Conservation (phyloP, 2,329 filamentous ascomycete genomes). For the Pyricularia sp. region DNA sequence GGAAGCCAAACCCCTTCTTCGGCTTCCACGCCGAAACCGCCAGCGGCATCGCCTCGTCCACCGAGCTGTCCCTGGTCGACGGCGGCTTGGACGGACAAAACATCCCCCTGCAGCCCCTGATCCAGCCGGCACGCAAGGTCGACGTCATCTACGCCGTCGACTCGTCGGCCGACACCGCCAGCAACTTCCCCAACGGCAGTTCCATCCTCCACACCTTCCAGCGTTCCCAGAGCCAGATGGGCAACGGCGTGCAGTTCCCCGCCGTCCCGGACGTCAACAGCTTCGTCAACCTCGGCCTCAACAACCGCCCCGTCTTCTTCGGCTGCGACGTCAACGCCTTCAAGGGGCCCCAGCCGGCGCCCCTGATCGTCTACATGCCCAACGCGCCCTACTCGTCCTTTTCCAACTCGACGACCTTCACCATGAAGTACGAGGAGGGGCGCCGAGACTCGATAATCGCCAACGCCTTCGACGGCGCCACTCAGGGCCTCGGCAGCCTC, state of each 20-base stretch:
- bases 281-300: conserved; percentile 49
- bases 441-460: conserved; percentile 72
- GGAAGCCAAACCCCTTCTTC: conserved; percentile 51
- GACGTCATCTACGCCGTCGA: conserved; percentile 59
- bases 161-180: conserved; percentile 50
- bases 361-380: conserved; percentile 57
- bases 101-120: conserved; percentile 40
- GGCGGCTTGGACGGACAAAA: conserved; percentile 40
- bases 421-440: conserved; percentile 49
- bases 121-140: conserved; percentile 39
- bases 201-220: conserved; percentile 49
- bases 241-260: conserved; percentile 48
- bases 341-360: conserved; percentile 14
- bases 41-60: conserved; percentile 24
- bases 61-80: conserved; percentile 36
- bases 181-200: conserved; percentile 51
- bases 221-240: conserved; percentile 36
- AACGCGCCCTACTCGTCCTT: conserved; percentile 70
- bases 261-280: conserved; percentile 43
- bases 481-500: conserved; percentile 69
- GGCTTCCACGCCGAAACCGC: conserved; percentile 34
- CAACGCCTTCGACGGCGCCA: conserved; percentile 80
- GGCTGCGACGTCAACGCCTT: conserved; percentile 40
- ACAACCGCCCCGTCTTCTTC: conserved; percentile 53
- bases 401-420: conserved; percentile 75